Evolutionary conservation across 176 grass and related monocot genomes (phyloP).

Genomic region (Phoenix roebelenii): DNA sequence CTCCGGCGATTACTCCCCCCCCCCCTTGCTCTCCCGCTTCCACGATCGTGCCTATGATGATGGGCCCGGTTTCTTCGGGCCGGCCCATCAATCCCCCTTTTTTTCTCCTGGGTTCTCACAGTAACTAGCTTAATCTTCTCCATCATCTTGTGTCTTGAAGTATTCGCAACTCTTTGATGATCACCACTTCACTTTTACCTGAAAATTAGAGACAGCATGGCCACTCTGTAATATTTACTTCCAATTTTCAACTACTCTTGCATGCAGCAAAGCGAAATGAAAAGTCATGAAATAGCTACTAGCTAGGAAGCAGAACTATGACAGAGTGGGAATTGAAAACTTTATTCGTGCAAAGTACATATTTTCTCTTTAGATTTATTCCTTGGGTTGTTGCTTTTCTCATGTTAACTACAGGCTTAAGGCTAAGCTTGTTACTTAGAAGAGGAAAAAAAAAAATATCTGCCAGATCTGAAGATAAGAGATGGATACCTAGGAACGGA

Average conservation of each 20-base stretch:
- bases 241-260: too few species aligned
- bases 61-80: too few species aligned
- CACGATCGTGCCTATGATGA: too few species aligned
- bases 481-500: constrained; percentile 76
- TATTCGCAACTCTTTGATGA: neutral
- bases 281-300: constrained; percentile 57
- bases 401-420: too few species aligned
- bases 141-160: constrained; percentile 1
- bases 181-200: too few species aligned
- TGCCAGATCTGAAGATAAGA: constrained; percentile 94
- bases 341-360: constrained; percentile 93
- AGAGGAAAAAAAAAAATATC: constrained; percentile 7
- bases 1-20: too few species aligned
- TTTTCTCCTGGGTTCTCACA: too few species aligned
- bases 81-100: too few species aligned
- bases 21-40: too few species aligned
- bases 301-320: constrained; percentile 90
- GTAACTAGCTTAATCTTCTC: constrained; percentile 9
- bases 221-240: too few species aligned
- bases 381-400: too few species aligned
- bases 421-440: neutral
- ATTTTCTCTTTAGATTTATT: neutral
- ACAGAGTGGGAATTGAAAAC: constrained; percentile 78
- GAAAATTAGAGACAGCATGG: too few species aligned
- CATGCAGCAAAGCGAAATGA: constrained; percentile 93